These are phyloP conservation scores for Nemania sp. DNA, from an alignment of 2,329 filamentous ascomycete genomes.

Conservation along the genomic window DNA sequence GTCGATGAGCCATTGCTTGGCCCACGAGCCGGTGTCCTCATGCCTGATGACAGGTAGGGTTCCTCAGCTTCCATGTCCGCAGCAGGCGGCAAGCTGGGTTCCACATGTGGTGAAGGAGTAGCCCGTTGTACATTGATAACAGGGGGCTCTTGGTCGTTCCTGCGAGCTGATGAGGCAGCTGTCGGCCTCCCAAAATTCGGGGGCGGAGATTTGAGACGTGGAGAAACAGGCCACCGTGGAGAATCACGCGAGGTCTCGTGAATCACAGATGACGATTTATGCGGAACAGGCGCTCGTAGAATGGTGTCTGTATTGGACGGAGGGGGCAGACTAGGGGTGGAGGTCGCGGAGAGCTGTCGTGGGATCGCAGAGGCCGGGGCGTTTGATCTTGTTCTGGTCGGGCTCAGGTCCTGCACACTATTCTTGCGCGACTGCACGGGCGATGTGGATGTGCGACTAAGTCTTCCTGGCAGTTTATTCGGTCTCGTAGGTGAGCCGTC, in stretches of 20 bases:
- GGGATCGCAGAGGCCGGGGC: slow-evolving; percentile 62
- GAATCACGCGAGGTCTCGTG: slow-evolving; percentile 56
- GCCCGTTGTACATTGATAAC: slow-evolving; percentile 57
- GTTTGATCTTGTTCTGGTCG: slow-evolving; percentile 56
- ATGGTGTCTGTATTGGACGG: slow-evolving; percentile 59
- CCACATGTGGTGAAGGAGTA: slow-evolving; percentile 51
- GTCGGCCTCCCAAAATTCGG: slow-evolving; percentile 55
- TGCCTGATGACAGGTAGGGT: slow-evolving; percentile 51
- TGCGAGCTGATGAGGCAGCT: slow-evolving; percentile 39
- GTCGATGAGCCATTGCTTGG: slow-evolving; percentile 62
- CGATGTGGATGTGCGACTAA: slow-evolving; percentile 37
- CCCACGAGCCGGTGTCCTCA: slow-evolving; percentile 63
- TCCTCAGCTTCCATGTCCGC: slow-evolving; percentile 60
- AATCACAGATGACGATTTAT: slow-evolving; percentile 58
- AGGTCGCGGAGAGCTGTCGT: slow-evolving; percentile 69
- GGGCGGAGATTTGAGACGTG: slow-evolving; percentile 76
- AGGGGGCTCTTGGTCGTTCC: slow-evolving; percentile 54
- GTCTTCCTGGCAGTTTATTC: slow-evolving; percentile 27
- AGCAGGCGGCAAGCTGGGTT: slow-evolving; percentile 42
- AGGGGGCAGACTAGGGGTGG: slow-evolving; percentile 67
- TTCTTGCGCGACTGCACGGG: slow-evolving; percentile 63
- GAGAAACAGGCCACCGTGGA: slow-evolving; percentile 76
- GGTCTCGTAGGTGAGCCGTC: slow-evolving; percentile 38
- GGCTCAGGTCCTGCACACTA: slow-evolving; percentile 66
- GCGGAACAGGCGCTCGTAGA: slow-evolving; percentile 63